Evolutionary conservation across 2,329 filamentous ascomycete species (phyloP).

Genomic region (Cyanodermella asteris): DNA sequence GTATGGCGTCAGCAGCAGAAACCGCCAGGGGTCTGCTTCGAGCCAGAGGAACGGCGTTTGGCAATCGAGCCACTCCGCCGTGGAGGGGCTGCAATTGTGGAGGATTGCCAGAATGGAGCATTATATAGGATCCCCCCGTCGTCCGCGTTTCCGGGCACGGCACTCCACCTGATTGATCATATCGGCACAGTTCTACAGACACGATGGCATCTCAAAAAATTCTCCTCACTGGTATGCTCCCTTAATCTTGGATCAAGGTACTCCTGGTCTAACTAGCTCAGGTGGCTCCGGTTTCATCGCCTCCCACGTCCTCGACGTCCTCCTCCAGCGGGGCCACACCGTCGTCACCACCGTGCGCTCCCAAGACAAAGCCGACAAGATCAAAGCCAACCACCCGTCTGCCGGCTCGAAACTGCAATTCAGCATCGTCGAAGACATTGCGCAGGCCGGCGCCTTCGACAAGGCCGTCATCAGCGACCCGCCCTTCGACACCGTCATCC

Average conservation of each 20-base stretch:
- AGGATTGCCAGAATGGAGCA: no score
- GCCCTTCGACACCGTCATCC: constrained; percentile 50
- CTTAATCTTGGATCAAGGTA: neutral
- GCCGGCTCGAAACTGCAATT: constrained; percentile 38
- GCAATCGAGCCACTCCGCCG: no score
- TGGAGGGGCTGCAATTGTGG: no score
- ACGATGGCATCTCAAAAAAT: no score
- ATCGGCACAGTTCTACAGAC: no score
- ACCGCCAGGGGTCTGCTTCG: no score
- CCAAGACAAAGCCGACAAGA: constrained; percentile 38
- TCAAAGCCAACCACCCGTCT: constrained; percentile 30
- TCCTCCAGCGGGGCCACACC: constrained; percentile 34
- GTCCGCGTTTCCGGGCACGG: no score
- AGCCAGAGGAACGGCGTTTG: no score
- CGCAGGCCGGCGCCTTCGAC: constrained; percentile 46
- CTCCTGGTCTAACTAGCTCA: constrained; percentile 6
- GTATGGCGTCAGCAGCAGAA: no score
- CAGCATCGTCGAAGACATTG: constrained; percentile 51
- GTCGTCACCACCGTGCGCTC: constrained; percentile 42
- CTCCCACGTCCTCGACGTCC: constrained; percentile 38
- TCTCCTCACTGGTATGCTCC: no score
- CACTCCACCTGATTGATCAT: no score
- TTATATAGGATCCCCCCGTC: no score
- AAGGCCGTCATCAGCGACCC: constrained; percentile 21
- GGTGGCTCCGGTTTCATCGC: constrained; percentile 44